Base-by-base conservation (phyloP, 2,329 filamentous ascomycete species). In the Exophiala sideris region DNA sequence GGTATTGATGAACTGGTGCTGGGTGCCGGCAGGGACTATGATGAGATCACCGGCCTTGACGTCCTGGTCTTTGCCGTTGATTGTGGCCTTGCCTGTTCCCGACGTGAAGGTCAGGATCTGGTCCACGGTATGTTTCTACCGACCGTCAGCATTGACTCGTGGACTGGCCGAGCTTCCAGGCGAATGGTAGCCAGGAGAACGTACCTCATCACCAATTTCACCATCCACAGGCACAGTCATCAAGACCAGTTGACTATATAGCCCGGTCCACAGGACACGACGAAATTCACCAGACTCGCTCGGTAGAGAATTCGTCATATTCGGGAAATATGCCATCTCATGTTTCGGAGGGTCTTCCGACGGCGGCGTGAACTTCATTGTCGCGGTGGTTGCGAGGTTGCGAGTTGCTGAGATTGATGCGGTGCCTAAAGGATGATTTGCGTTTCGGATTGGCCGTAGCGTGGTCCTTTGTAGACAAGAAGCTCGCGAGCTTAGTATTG, bases 201-300 rank as follows among this genome's bases (percentile, higher is more conserved):
- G 5, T 56, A 84, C 82, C 69, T 86, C 82, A 48, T 86, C 82
- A n/a, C 83, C 82, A 61, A 86, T 86, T 29, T 86, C 82, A 2
- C 83, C 82, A 11, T 76, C 77, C 0, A 83, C 79, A 0, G 83
- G 83, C 0, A 86, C 75, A 40, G 82, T 83, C 83, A 86, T 86
- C 0, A 83, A 74, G 0, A 86, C 83, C 7, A 86, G 67, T 66
- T 86, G 83, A 9, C 75, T 77, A 66, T 85, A 85, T 5, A 86
- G 68, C 0, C 83, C 83, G 1, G 83, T 86, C 68, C 79, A 83
- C 11, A 86, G 68, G 18, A 86, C 82, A 33, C 79, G 80, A 3
- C 83, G 73, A 65, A 85, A 86, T 53, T 83, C 79, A 2, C 71
- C 76, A 16, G 82, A 84, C 36, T 76, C 71, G 16, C 74, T 72